phyloP scores from a whole-genome alignment of 129 eudicot species.

The Centaurea solstitialis region DNA sequence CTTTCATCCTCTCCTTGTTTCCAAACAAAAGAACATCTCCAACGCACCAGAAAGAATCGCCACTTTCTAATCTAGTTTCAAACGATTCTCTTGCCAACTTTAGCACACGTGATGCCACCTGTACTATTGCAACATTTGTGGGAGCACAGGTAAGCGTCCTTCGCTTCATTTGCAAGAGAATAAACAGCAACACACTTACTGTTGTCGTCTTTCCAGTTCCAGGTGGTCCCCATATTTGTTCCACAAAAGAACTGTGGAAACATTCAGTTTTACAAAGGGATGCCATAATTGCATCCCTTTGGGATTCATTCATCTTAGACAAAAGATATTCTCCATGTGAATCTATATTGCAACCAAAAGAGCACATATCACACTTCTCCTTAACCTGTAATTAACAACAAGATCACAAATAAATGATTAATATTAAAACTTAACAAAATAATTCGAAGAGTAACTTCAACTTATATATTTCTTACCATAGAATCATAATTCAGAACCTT shows the following conservation, averaged over 20 bases:
- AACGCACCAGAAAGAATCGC: slow-evolving; percentile 23
- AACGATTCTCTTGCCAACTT: slow-evolving; percentile 21
- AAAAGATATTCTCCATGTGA: slow-evolving; percentile 3
- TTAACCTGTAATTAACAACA: slow-evolving; percentile 45
- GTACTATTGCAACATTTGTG: slow-evolving; percentile 55
- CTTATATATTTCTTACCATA: slow-evolving; percentile 38
- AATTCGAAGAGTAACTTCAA: background rate
- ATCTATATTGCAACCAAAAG: slow-evolving; percentile 8
- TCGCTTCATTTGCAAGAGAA: slow-evolving; percentile 43
- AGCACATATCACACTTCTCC: slow-evolving; percentile 36
- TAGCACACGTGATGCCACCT: slow-evolving; percentile 58
- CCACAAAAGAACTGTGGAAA: slow-evolving; percentile 51
- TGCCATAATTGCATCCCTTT: slow-evolving; percentile 37
- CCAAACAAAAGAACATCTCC: slow-evolving; percentile 74
- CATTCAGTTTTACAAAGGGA: slow-evolving; percentile 45
- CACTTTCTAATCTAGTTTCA: slow-evolving; percentile 15
- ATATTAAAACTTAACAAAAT: background rate
- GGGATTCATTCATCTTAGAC: slow-evolving; percentile 54
- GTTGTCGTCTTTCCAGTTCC: slow-evolving; percentile 79
- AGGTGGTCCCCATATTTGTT: slow-evolving; percentile 81
- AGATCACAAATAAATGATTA: background rate
- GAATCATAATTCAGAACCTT: slow-evolving; percentile 35
- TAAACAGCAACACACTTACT: slow-evolving; percentile 42
- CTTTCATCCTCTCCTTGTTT: slow-evolving; percentile 51
- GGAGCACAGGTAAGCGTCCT: slow-evolving; percentile 72